Evolutionary conservation across 768 basidiomycete genomes (phyloP).

Genomic region (Lactarius sanguifluus): DNA sequence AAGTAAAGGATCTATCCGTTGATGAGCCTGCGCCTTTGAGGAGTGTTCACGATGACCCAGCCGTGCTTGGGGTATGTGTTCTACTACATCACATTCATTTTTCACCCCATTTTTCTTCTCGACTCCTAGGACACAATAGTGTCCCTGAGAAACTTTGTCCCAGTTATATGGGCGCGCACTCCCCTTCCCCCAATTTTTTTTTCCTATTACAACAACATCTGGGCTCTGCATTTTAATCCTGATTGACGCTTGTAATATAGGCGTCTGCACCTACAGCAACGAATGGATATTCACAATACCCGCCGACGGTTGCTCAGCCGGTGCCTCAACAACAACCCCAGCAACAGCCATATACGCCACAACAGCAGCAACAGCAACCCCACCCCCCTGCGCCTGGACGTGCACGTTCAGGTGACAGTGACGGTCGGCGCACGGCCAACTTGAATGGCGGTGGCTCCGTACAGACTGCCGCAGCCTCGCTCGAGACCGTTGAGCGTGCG

Average conservation of each 20-base stretch:
- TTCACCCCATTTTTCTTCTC: slow-evolving; percentile 26
- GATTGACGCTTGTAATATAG: slow-evolving; percentile 34
- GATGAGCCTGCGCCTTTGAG: slow-evolving; percentile 59
- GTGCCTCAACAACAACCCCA: slow-evolving; percentile 26
- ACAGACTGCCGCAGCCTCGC: slow-evolving; percentile 70
- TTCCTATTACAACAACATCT: slow-evolving; percentile 45
- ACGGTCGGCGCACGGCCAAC: slow-evolving; percentile 36
- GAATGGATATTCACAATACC: slow-evolving; percentile 31
- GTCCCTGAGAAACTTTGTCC: slow-evolving; percentile 41
- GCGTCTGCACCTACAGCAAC: slow-evolving; percentile 49
- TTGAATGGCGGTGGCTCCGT: slow-evolving; percentile 48
- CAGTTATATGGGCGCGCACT: neutral
- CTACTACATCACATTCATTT: slow-evolving; percentile 6
- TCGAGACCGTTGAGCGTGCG: slow-evolving; percentile 68
- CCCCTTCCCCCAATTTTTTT: slow-evolving; percentile 47
- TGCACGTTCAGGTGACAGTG: slow-evolving; percentile 30
- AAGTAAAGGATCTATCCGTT: slow-evolving; percentile 86
- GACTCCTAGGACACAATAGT: slow-evolving; percentile 45
- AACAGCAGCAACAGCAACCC: slow-evolving; percentile 24
- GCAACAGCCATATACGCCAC: slow-evolving; percentile 31
- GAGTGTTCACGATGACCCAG: slow-evolving; percentile 81
- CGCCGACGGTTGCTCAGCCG: slow-evolving; percentile 32
- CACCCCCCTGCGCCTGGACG: slow-evolving; percentile 15
- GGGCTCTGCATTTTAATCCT: slow-evolving; percentile 9
- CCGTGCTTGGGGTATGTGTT: slow-evolving; percentile 70